Evolutionary conservation across 1,284 basidiomycete species (phyloP).

Genomic region (Austropuccinia psidii): DNA sequence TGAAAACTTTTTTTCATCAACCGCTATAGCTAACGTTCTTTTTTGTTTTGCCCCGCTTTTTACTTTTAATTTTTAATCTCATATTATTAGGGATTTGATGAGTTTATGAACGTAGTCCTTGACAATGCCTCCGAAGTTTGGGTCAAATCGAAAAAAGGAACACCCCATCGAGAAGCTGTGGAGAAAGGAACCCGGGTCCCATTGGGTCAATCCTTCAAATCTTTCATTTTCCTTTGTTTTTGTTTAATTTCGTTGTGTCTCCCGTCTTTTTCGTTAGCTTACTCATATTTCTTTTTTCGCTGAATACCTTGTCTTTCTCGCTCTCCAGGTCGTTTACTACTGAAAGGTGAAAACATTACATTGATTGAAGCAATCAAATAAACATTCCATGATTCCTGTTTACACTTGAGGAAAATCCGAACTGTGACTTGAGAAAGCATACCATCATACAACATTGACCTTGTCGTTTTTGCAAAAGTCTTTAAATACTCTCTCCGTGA

Average conservation of each 20-base stretch:
- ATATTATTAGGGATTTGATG: slow-evolving; percentile 79
- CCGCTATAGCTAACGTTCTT: neutral
- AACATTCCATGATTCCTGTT: too few relatives aligned
- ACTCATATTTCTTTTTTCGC: neutral
- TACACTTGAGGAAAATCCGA: too few relatives aligned
- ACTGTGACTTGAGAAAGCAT: too few relatives aligned
- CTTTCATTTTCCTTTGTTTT: neutral
- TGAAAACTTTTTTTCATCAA: neutral
- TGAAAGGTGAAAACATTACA: slow-evolving; percentile 95
- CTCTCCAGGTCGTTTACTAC: slow-evolving; percentile 69
- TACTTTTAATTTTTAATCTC: slow-evolving; percentile 31
- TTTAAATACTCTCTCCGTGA: too few relatives aligned
- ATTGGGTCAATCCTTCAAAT: neutral
- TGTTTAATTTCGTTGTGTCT: neutral
- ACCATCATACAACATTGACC: too few relatives aligned
- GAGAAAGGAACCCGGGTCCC: slow-evolving; percentile 36
- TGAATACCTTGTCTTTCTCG: neutral
- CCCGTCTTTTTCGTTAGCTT: too few relatives aligned
- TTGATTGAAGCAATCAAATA: slow-evolving; percentile 62
- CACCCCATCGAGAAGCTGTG: slow-evolving; percentile 75
- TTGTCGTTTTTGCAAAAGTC: too few relatives aligned
- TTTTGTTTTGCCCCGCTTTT: neutral
- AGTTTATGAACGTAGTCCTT: slow-evolving; percentile 99
- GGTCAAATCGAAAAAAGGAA: slow-evolving; percentile 63
- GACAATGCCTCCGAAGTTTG: slow-evolving; percentile 91